Evolutionary conservation across 257 asterid genomes (phyloP).

Genomic region (Anisodus acutangulus): DNA sequence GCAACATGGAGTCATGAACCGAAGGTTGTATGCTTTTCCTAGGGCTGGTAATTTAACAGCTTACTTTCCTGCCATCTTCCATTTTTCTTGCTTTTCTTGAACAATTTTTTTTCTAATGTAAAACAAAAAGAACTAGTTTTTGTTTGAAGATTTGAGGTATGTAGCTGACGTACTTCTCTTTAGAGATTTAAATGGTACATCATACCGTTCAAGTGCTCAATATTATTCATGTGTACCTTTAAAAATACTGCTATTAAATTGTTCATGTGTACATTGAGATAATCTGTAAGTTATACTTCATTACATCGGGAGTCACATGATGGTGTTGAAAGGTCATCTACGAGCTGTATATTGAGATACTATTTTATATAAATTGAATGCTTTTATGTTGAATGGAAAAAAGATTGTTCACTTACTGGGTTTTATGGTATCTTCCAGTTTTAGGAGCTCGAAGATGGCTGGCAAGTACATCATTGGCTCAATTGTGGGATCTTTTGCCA

Average conservation of each 20-base stretch:
- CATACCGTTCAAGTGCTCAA: background rate
- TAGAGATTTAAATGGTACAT: background rate
- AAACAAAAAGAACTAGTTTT: background rate
- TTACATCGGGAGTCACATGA: background rate
- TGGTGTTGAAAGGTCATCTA: background rate
- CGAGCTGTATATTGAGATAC: background rate
- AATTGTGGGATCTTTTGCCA: slow-evolving; percentile 21
- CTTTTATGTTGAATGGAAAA: background rate
- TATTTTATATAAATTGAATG: background rate
- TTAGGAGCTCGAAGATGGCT: slow-evolving; percentile 34
- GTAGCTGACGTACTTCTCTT: background rate
- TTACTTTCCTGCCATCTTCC: background rate
- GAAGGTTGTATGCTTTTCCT: background rate
- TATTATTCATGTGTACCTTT: too few relatives aligned
- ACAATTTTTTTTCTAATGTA: background rate
- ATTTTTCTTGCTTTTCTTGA: background rate
- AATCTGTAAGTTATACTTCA: background rate
- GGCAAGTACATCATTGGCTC: slow-evolving; percentile 30
- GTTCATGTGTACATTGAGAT: background rate
- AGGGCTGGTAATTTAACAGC: background rate
- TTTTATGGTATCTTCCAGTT: slow-evolving; percentile 16
- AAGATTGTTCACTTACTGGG: background rate
- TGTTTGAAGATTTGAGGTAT: background rate
- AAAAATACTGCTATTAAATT: too few relatives aligned
- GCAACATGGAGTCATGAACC: background rate